Percentiles rank a stretch among this genome's conserved stretches.
phyloP scores from a whole-genome alignment of 2,329 filamentous ascomycete species.

The Fusarium buharicum region DNA sequence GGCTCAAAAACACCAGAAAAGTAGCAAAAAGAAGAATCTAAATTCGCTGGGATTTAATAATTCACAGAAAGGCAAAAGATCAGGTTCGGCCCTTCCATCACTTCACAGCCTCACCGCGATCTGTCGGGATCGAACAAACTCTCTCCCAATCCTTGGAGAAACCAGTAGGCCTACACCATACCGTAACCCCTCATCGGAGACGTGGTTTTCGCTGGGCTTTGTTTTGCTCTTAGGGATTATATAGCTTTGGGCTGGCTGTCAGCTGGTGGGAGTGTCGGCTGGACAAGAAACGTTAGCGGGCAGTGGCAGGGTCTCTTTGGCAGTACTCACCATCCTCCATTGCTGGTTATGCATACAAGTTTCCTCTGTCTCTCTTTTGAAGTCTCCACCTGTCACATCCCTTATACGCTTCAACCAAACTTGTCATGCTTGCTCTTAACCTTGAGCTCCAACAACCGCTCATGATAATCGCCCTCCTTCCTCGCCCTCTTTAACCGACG shows the following conservation, averaged over 20 bases:
- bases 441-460: slow-evolving; percentile 84
- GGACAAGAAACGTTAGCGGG: slow-evolving; percentile 1
- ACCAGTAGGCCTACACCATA: too few species aligned
- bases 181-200: too few species aligned
- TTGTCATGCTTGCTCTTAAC: slow-evolving; percentile 96
- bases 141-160: too few species aligned
- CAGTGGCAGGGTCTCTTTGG: not conserved
- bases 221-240: not conserved
- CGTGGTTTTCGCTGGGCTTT: too few species aligned
- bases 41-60: not conserved
- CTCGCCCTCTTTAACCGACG: slow-evolving; percentile 82
- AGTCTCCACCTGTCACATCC: not conserved
- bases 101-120: not conserved
- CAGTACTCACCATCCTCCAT: slow-evolving; percentile 13
- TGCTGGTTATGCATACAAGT: not conserved
- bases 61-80: not conserved
- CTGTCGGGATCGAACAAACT: too few species aligned
- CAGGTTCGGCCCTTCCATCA: not conserved
- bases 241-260: slow-evolving; percentile 4
- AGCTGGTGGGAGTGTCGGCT: slow-evolving; percentile 2
- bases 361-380: not conserved
- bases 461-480: slow-evolving; percentile 89
- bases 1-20: not conserved
- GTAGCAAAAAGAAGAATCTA: too few species aligned
- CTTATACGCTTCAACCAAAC: slow-evolving; percentile 56